Base-by-base conservation (phyloP, 371 early-diverging fungal species). In the Cokeromyces recurvatus region DNA sequence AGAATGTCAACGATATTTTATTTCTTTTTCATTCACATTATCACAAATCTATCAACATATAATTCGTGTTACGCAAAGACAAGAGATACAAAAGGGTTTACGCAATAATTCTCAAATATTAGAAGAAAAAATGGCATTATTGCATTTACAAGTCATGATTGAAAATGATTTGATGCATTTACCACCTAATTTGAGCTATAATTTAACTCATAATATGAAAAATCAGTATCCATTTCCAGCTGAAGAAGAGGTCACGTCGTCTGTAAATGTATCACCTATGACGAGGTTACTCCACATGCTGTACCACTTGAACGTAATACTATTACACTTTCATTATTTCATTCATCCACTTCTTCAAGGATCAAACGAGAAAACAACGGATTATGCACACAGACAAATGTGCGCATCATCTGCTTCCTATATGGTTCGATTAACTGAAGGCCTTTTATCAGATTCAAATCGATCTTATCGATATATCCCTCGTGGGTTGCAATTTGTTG, bases 271-370 rank as follows among this genome's bases (percentile, higher is more conserved):
- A 16, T 46, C 54, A 38, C 51, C 53, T 11, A 46, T 49, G 36
- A 44, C 62, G 14, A 62, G 65, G 15, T 51, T 75, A 31, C 56
- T 88, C n/a, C 87, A 90, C 62, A 80, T 91, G 48, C 74, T 86
- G n/a, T 92, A 89, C 71, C 86, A 91, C 66, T 81, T 84, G 5
- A 77, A 85, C 44, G 51, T 87, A 43, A 85, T 91, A 47, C 52
- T 91, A 32, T 77, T 94, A 10, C 91, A 94, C 53, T 87, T 87
- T 5, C 94, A 92, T 16, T 87, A 81, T 47, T 71, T 75, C n/a
- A 59, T 52, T 10, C 44, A 66, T 44, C 76, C 76, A 14, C 32
- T 75, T 5, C 67, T 19, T 17, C 29, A 16, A 27, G 15, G 2
- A 27, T 19, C 7, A 25, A 5, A 17, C 38, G 38, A 20, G 19